A percentile compares a stretch with the other conserved stretches of the same genome.
Conservation (phyloP, 768 basidiomycete species). For the Naganishia friedmannii region DNA sequence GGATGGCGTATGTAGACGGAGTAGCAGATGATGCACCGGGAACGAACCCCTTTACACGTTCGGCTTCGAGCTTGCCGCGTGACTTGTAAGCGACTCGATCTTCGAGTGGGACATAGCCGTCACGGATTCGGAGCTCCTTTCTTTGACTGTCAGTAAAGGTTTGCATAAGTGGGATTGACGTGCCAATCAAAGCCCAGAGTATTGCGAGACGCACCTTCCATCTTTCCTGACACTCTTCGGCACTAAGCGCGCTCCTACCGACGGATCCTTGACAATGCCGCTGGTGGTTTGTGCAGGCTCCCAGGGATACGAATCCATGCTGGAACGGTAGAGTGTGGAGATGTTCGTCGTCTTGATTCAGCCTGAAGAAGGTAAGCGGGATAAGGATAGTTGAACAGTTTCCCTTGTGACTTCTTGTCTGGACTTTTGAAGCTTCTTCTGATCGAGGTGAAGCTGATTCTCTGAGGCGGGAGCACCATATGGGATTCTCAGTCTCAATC, state of each 20-base stretch:
- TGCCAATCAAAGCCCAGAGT: neutral
- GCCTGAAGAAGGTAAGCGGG: no score
- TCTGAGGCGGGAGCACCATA: no score
- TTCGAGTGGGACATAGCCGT: slow-evolving; percentile 91
- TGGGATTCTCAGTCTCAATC: no score
- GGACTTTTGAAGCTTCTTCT: no score
- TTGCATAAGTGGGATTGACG: neutral
- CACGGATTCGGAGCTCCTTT: slow-evolving; percentile 83
- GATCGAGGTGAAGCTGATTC: no score
- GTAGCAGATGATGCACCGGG: slow-evolving; percentile 67
- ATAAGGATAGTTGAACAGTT: no score
- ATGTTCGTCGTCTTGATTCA: neutral
- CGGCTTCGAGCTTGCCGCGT: slow-evolving; percentile 66
- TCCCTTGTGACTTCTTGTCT: no score
- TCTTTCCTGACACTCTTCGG: slow-evolving; percentile 19
- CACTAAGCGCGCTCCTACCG: slow-evolving; percentile 7
- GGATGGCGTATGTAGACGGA: slow-evolving; percentile 19
- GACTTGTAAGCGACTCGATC: slow-evolving; percentile 83
- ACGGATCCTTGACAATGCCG: slow-evolving; percentile 15
- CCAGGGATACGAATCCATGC: slow-evolving; percentile 21
- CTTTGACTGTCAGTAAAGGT: slow-evolving; percentile 51
- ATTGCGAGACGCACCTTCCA: neutral
- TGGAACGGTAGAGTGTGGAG: neutral
- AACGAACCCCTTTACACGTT: slow-evolving; percentile 74
- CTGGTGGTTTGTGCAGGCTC: slow-evolving; percentile 19